Base-by-base conservation (phyloP, 164 flowering plant genomes). In the Stephania japonica region DNA sequence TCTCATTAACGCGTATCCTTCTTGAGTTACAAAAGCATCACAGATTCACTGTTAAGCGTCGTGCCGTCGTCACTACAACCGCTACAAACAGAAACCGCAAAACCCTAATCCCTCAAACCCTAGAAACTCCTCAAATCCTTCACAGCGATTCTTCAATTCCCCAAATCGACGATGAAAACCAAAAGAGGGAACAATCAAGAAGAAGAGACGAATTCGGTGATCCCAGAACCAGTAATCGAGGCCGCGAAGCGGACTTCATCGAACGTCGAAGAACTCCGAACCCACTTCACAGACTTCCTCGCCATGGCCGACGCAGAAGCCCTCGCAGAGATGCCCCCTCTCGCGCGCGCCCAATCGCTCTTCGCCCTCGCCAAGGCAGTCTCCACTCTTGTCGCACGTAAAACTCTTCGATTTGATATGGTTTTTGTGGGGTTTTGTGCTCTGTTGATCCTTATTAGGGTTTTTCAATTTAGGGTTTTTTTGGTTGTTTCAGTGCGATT, bases 191-290 rank as follows among this genome's bases (percentile, higher is more conserved):
- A 32, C 38, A 32, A 32, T 32, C 38, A 32, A 44, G 64, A 21
- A 21, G 64, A 18, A 59, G 74, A 71, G 42, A n/a, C n/a, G n/a
- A 72, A 68, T 78, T 56, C 75, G 14, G 77, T 79, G 66, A 81
- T 94, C 11, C 99, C 99, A 41, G 94, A 89, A 38, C 19, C 83
- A 24, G 89, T 85, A 2, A 77, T 85, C 74, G 93, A 90, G 23
- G 83, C 91, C 1, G 85, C 81, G 56, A 78, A 73, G 43, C 78
- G 73, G 77, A 88, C 92, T 53, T 75, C 81, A 16, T 65, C 64
- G 69, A 81, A 85, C 79, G 43, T 88, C 7, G 81, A 88, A 27
- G 85, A 86, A 16, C 70, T 94, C 10, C 77, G 72, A 49, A 32
- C 84, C 27, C 80, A 89, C 64, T 78, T 91, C 24, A 69, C 65